Evolutionary conservation across 306 rosid genomes (phyloP), one percentile per base, ranked within the genome.

Genomic region (Vigna nakashimae): DNA sequence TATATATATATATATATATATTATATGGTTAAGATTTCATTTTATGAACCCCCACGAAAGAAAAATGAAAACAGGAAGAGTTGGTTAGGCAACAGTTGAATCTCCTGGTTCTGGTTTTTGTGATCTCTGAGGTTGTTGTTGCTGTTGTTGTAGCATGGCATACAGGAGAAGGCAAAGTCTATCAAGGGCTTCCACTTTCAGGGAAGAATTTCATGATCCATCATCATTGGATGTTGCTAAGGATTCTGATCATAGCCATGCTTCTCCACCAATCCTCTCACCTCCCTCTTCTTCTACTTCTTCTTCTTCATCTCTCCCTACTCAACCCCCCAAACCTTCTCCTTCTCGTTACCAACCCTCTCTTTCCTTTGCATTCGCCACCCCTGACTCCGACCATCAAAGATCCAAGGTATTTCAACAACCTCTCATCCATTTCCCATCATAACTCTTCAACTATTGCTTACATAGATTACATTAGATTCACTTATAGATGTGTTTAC

Each of bases 81-180:
- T 76, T 84, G 17, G 88, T 84, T 82, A 24, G 83, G 71, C 81
- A 62, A 60, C 56, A 43, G 77, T 79, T 77, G 75, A 74, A 45
- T 66, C 30, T 40, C 75, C 43, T 51, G 26, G 48, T 71, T 45
- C 62, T 70, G 18, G 15, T 9, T 40, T 71, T 55, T 66, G 55
- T 67, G 80, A 66, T 66, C 50, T 79, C 53, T 26, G 36, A 59
- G 68, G 77, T 57, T 79, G 73, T 30, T 30, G 38, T 34, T 34
- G 7, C 5, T 34, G 38, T 3, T 30, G n/a, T 59, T 26, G 65
- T 43, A 13, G 1, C 59, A 94, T 95, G 99, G 99, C 99, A 8
- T 95, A 95, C 38, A 84, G 98, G 62, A 86, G 99, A 84, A 95
- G 93, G 78, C 99, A 95, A 72, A 91, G 90, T 49, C 30, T 92